Conservation (phyloP, 1,139 yeast species). For the Yamadazyma buinensis region DNA sequence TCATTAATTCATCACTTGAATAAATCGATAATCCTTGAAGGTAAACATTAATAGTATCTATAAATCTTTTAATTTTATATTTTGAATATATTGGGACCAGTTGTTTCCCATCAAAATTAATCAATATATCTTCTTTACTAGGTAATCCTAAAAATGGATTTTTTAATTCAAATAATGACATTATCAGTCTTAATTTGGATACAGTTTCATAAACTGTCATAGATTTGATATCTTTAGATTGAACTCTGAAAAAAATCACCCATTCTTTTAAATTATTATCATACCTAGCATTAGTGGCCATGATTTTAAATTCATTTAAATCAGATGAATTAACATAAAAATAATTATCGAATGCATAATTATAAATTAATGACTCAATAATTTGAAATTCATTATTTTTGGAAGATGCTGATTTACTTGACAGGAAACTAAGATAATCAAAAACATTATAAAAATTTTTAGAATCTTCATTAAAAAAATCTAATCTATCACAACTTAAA, state of each 20-base stretch:
- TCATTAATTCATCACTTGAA: slow-evolving; percentile 3
- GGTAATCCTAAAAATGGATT: slow-evolving; percentile 39
- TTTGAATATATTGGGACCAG: slow-evolving; percentile 33
- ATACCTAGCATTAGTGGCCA: slow-evolving; percentile 35
- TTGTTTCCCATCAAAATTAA: slow-evolving; percentile 28
- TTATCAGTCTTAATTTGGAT: slow-evolving; percentile 35
- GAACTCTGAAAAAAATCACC: slow-evolving; percentile 24
- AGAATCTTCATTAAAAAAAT: slow-evolving; percentile 42
- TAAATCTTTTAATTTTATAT: slow-evolving; percentile 43
- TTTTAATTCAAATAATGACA: slow-evolving; percentile 30
- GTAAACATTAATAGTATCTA: slow-evolving; percentile 46
- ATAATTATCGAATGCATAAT: slow-evolving; percentile 25
- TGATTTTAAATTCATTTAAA: slow-evolving; percentile 11
- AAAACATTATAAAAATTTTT: slow-evolving; percentile 41
- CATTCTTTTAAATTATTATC: slow-evolving; percentile 32
- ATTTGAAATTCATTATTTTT: slow-evolving; percentile 27
- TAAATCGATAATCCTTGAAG: slow-evolving; percentile 36
- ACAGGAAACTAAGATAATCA: slow-evolving; percentile 37
- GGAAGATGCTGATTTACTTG: slow-evolving; percentile 21
- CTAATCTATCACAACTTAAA: slow-evolving; percentile 41
- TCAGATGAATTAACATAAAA: too few species aligned
- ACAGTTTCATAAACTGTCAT: slow-evolving; percentile 28
- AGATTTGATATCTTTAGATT: slow-evolving; percentile 12
- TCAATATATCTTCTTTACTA: slow-evolving; percentile 33
- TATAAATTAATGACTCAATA: slow-evolving; percentile 45